These are phyloP conservation scores for Sanguinoderma infundibulare DNA, from an alignment of 1,284 basidiomycete genomes.

Conservation along the genomic window DNA sequence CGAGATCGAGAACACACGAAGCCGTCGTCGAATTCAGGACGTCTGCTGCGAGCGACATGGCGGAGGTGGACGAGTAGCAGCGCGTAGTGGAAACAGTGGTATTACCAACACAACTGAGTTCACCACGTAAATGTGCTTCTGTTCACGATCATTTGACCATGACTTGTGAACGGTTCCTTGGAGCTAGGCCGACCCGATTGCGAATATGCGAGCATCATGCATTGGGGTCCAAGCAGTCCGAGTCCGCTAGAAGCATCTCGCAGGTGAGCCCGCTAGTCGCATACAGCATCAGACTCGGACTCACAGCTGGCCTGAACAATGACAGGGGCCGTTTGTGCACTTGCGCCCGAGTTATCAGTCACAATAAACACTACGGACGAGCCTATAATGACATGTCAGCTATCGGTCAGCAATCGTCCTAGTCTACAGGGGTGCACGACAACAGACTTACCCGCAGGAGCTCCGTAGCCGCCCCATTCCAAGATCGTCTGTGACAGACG, in stretches of 20 bases:
- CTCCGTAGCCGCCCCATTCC: not conserved
- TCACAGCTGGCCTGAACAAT: not conserved
- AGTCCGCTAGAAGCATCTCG: not conserved
- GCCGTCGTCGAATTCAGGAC: no score
- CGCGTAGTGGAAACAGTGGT: no score
- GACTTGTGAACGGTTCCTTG: no score
- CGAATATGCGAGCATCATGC: no score
- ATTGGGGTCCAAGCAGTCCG: not conserved
- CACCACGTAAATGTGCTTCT: no score
- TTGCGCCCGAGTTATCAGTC: not conserved
- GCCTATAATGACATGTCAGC: no score
- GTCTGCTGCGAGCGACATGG: no score
- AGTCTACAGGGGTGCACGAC: not conserved
- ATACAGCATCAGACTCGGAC: not conserved
- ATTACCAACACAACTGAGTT: no score
- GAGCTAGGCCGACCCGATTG: no score
- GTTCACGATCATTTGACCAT: no score
- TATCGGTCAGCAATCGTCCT: not conserved
- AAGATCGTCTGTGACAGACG: not conserved
- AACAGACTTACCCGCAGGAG: not conserved
- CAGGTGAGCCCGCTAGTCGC: not conserved
- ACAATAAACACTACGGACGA: not conserved
- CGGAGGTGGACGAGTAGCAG: no score
- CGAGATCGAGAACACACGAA: no score
- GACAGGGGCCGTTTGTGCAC: not conserved